Evolutionary conservation across 352 stramenopile genomes (phyloP), one percentile per base, ranked within the genome.

Genomic region (Phytophthora ohioensis): DNA sequence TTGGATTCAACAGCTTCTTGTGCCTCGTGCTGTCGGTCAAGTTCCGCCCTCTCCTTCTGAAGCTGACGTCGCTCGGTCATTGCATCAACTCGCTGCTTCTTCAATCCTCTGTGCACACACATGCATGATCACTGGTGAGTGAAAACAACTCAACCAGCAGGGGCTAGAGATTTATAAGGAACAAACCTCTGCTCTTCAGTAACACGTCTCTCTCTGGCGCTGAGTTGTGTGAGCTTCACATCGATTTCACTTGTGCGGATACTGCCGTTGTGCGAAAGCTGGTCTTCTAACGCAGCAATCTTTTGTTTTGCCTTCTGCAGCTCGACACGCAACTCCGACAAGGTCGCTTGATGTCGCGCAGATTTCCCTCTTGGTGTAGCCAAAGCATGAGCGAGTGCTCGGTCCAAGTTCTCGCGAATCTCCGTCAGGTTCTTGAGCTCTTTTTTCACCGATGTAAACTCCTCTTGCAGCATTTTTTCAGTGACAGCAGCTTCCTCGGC

Each of bases 231-330:
- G 5, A 72, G 39, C 36, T 81, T 89, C 9, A 35, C 46, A n/a
- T 88, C 79, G 9, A 72, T 34, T 58, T 91, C 77, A 43, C 73
- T 88, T 42, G 46, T 49, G 38, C 75, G 65, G 10, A 64, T 59
- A 21, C 17, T 69, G 17, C 81, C 65, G 1, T 45, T 54, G 30
- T 69, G 71, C 31, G 53, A 69, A 64, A 87, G 43, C 43, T 85
- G 79, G 2, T 80, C 75, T 66, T 92, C 82, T 2, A 92, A 61
- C 5, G 55, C 27, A 0, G 61, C 56, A 30, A 89, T 85, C 56
- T 84, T 88, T 32, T 84, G 72, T 53, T 80, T 80, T 7, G 84
- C 84, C 15, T 78, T 82, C 53, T 87, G 75, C n/a, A 92, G 41
- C 36, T 91, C 84, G 2, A 78, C 79, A 11, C 84, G 76, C 9